Evolutionary conservation across 352 stramenopile genomes (phyloP), one percentile per base, ranked within the genome.

Genomic region (Globisporangium nagaii): DNA sequence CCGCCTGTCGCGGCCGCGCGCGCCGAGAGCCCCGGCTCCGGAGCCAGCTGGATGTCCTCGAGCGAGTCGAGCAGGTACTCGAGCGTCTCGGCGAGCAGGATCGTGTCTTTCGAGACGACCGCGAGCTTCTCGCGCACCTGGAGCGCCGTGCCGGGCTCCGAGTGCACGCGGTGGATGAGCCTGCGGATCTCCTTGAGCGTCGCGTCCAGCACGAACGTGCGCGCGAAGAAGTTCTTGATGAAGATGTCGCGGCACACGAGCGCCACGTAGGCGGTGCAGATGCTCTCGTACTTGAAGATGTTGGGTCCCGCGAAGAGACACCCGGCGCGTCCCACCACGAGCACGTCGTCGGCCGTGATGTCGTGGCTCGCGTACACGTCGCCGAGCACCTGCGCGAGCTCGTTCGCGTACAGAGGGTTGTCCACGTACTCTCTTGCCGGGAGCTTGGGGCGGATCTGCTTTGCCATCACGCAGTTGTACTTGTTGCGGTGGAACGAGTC

Each of bases 181-280:
- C 84, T 63, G 24, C 93, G 86, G 19, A 97, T 96, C n/a, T 95
- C 87, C 56, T 98, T 96, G 57, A 99, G 86, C 34, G 97, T 96
- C 41, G 97, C 95, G 48, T 95, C 95, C 11, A 99, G 69, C 49
- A 99, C 96, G 65, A 97, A 98, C 20, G 97, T 91, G 13, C 96
- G 79, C 10, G 93, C 94, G 51, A 98, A 99, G 65, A 97, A 98
- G 60, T 98, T 98, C 63, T 97, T 90, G 60, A 98, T 85, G 58
- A 99, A 99, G 11, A 99, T 94, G 69, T 99, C 96, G 41, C 97
- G 95, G 53, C 87, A 97, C 47, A 97, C 93, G 54, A 98, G 95
- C 30, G 95, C 90, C 19, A 99, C 70, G 69, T 98, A 99, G 24
- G 88, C 86, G 50, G 93, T 98, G 39, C 98, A 81, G 6, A 99